Evolutionary conservation across 2,329 filamentous ascomycete species (phyloP).

Genomic region (Ophiocordyceps australis): DNA sequence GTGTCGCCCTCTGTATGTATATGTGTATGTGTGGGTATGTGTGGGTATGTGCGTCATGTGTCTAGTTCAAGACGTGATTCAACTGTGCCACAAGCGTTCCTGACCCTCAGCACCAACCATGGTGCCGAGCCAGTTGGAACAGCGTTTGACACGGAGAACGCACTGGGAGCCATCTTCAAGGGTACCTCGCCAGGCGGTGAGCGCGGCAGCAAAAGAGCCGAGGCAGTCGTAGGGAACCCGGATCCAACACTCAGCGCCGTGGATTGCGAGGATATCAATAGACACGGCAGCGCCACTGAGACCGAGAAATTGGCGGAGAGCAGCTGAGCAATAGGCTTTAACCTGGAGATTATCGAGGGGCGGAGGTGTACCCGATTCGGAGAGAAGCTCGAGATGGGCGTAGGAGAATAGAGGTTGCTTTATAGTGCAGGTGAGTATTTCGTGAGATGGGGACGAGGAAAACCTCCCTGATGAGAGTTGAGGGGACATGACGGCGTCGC

Average conservation of each 20-base stretch:
- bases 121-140: slow-evolving; percentile 45
- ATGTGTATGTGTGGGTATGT: too few relatives aligned
- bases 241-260: slow-evolving; percentile 40
- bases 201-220: slow-evolving; percentile 39
- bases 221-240: slow-evolving; percentile 44
- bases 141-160: slow-evolving; percentile 34
- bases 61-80: too few relatives aligned
- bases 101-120: slow-evolving; percentile 30
- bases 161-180: slow-evolving; percentile 22
- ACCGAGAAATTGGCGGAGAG: slow-evolving; percentile 53
- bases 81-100: slow-evolving; percentile 26
- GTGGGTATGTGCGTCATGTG: too few relatives aligned
- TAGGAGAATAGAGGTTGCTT: slow-evolving; percentile 35
- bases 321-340: slow-evolving; percentile 42
- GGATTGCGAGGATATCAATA: slow-evolving; percentile 50
- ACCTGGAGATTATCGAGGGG: slow-evolving; percentile 42
- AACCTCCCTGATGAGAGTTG: neutral
- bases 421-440: slow-evolving; percentile 32
- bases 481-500: neutral
- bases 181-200: slow-evolving; percentile 44
- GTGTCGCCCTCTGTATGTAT: too few relatives aligned
- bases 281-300: slow-evolving; percentile 46
- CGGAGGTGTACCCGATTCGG: slow-evolving; percentile 7
- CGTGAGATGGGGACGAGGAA: slow-evolving; percentile 16
- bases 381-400: slow-evolving; percentile 31